Base-by-base conservation (phyloP, 352 stramenopile species). In the Nothophytophthora sp. region DNA sequence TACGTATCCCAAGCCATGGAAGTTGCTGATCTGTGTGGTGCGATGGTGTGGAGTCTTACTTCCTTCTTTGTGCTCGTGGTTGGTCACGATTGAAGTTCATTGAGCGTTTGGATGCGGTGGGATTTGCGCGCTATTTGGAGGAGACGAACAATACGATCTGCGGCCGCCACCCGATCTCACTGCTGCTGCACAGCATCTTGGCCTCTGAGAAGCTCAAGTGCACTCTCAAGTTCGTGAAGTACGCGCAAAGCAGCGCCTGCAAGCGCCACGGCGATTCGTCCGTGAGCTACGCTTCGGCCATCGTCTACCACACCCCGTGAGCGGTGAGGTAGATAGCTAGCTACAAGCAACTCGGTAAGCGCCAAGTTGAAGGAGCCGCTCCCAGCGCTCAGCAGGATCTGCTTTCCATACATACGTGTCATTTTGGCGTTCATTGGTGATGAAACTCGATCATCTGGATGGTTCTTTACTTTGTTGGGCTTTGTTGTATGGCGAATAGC, bases 111-210 rank as follows among this genome's bases (percentile, higher is more conserved):
- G 78, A 98, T 43, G 74, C 86, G 0, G 67, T 74, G 5, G 96
- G 91, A 7, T 99, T 99, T 71, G 76, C 80, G n/a, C 73, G 86
- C 47, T 99, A 99, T 61, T 70, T 99, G 34, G 74, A 94, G 47
- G 73, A 97, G 69, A 97, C 93, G 28, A 81, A 73, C 37, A 99
- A 99, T 71, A 99, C 96, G 6, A 99, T 99, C 58, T 99, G 96
- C 57, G 96, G 96, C 5, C 87, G 95, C 38, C 96, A 99, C 68
- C 93, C 96, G 20, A 98, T 99, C 57, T 82, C 78, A 42, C 52
- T 92, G 36, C 52, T 92, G 56, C 56, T 92, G 33, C 69, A 92
- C 51, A 81, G 63, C 24, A 78, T 90, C 29, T 59, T 58, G 39
- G 70, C 70, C n/a, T 63, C 60, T 30, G 66, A 76, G 27, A 70